Base-by-base conservation (phyloP, 176 grass and related monocot genomes). In the Melocanna baccifera region DNA sequence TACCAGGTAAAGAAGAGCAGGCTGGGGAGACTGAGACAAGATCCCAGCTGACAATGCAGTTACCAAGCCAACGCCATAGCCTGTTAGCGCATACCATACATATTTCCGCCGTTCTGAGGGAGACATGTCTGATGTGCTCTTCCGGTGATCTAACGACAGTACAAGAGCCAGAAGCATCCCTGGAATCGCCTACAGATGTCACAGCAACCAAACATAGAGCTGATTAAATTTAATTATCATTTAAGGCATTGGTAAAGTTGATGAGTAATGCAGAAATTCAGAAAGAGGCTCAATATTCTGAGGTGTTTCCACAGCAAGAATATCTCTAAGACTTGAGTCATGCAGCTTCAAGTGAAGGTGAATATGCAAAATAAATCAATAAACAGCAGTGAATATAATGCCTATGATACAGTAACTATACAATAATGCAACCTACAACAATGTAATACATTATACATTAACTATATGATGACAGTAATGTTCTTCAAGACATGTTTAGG, bases 1-100 rank as follows among this genome's bases (percentile, higher is more conserved):
- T 91, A 99, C 96, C 91, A 99, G 83, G 79, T 99, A 99, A 58
- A 99, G 96, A 81, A 99, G 87, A 77, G 96, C 96, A 81, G 96
- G 96, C 77, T 96, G 96, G 79, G 96, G 91, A 82, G 91, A 96
- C 65, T 99, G 93, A 69, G 89, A 94, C 79, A 99, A 77, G 73
- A 94, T 94, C 47, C 96, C 96, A 76, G 96, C 93, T 80, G 96
- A 86, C 58, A 99, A 88, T 36, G 96, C 93, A 77, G 86, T 80
- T 72, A 96, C 51, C 84, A 99, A 91, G 40, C 96, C 96, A 89
- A 83, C 40, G 11, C 91, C 91, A 91, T 99, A 99, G 61, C 96
- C 96, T 86, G 59, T 90, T 51, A 99, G 52, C 9, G 93, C 91
- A 89, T 87, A 89, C 91, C 91, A 96, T 74, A 99, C 81, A 79